Percentiles rank a stretch among this genome's conserved stretches.
Evolutionary conservation across 306 rosid species (phyloP).

Genomic region (Vigna trinervia): DNA sequence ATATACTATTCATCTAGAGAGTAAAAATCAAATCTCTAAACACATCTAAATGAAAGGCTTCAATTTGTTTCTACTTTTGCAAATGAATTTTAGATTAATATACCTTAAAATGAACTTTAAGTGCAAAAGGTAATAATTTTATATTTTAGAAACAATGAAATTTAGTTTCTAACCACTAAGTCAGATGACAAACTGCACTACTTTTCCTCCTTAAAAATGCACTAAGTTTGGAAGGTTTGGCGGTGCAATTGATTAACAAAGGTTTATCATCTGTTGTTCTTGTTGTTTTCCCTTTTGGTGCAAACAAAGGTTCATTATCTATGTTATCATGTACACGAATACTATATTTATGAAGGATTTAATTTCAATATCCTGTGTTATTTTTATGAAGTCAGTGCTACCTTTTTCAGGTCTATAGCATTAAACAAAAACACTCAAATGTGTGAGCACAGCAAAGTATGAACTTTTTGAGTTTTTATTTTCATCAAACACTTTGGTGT

Average conservation of each 20-base stretch:
- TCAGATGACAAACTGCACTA: conserved; percentile 31
- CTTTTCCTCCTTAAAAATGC: conserved; percentile 21
- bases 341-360: conserved; percentile 45
- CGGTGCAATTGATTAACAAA: conserved; percentile 34
- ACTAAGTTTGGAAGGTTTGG: conserved; percentile 43
- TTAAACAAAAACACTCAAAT: conserved; percentile 57
- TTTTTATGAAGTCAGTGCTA: conserved; percentile 61
- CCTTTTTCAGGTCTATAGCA: conserved; percentile 49
- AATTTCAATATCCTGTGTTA: conserved; percentile 43
- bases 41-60: no score
- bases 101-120: no score
- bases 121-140: no score
- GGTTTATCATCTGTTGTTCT: not conserved
- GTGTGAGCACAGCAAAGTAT: conserved; percentile 42
- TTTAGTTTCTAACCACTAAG: no score
- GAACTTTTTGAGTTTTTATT: conserved; percentile 54
- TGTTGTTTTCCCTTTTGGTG: not conserved
- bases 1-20: no score
- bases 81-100: no score
- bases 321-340: conserved; percentile 60
- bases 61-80: no score
- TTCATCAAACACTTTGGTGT: conserved; percentile 46
- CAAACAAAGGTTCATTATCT: conserved; percentile 45
- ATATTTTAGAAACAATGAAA: no score
- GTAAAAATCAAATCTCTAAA: no score